Base-by-base conservation (phyloP, 2,329 filamentous ascomycete genomes). In the Monosporascus sp. region DNA sequence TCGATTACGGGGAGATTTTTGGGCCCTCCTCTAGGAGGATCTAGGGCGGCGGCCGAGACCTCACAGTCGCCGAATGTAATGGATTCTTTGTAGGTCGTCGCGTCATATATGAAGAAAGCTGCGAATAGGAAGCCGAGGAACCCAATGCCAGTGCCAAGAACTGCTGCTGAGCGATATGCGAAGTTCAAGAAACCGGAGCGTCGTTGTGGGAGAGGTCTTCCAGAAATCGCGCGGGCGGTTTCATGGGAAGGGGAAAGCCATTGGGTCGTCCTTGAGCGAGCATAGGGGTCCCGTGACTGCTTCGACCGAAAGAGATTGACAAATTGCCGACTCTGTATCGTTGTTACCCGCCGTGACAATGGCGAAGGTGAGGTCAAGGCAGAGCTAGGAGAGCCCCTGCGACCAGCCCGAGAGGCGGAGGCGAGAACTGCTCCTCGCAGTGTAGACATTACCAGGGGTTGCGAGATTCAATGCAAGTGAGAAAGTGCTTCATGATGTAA, bases 1-100 rank as follows among this genome's bases (percentile, higher is more conserved):
- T 97, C 90, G 20, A 89, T 86, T 54, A 99, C 94, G 1, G 93
- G 94, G 36, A 99, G 74, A 64, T 99, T 96, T 78, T 99, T 97
- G 0, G 93, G 92, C 0, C 94, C 94, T 51, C 94, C 94, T 54
- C 80, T 81, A 58, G 85, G 82, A 1, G 94, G 94, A 53, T 84
- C 85, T 50, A 99, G 75, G 1, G 94, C 94, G 37, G 90, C 74
- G 61, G 90, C 82, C 2, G 92, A 92, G n/a, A 99, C 88, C 48
- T 86, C 81, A 53, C 96, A 84, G 62, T 97, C 92, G 58, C 77
- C 75, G 25, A 80, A 78, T 6, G 78, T 81, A 2, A 81, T 73
- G 47, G 86, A 78, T 58, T 91, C 87, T 54, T 83, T 85, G 74
- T 99, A 99, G 15, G 94, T 99, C 47, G 84, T 87, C 9, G 92